Conservation (phyloP, 192 early-diverging fungal species). For the Coemansia javaensis region DNA sequence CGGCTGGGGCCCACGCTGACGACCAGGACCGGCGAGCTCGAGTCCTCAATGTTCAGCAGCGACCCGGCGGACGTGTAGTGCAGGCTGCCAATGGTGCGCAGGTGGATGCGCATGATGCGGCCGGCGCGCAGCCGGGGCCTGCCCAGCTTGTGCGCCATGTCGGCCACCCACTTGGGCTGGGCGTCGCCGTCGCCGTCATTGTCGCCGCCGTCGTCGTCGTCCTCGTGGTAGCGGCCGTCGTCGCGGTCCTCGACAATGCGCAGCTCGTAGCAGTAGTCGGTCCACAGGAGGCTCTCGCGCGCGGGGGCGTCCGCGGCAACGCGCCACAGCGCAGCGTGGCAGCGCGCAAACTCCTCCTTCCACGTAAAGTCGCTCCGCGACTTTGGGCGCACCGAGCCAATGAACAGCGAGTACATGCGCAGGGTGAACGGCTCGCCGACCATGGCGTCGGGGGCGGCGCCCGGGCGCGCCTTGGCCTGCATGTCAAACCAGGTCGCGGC, state of each 20-base stretch:
- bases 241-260: slow-evolving; percentile 61
- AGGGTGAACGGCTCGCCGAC: slow-evolving; percentile 51
- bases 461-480: not conserved
- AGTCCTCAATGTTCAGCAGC: slow-evolving; percentile 73
- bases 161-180: slow-evolving; percentile 12
- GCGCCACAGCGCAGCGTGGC: slow-evolving; percentile 38
- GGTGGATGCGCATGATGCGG: slow-evolving; percentile 27
- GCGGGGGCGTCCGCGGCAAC: not conserved
- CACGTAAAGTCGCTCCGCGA: slow-evolving; percentile 64
- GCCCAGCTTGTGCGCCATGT: slow-evolving; percentile 1
- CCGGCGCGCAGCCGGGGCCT: not conserved
- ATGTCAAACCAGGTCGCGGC: slow-evolving; percentile 6
- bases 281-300: not conserved
- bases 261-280: slow-evolving; percentile 52
- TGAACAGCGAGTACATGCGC: slow-evolving; percentile 66
- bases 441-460: not conserved
- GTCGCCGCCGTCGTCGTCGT: slow-evolving; percentile 13
- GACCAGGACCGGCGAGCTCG: slow-evolving; percentile 63
- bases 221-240: slow-evolving; percentile 64
- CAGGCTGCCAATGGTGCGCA: slow-evolving; percentile 52
- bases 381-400: slow-evolving; percentile 57
- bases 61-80: slow-evolving; percentile 71
- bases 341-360: slow-evolving; percentile 74
- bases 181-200: not conserved
- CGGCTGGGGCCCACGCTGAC: slow-evolving; percentile 50